Conservation (phyloP, 257 asterid genomes). For the Primulina huaijiensis region DNA sequence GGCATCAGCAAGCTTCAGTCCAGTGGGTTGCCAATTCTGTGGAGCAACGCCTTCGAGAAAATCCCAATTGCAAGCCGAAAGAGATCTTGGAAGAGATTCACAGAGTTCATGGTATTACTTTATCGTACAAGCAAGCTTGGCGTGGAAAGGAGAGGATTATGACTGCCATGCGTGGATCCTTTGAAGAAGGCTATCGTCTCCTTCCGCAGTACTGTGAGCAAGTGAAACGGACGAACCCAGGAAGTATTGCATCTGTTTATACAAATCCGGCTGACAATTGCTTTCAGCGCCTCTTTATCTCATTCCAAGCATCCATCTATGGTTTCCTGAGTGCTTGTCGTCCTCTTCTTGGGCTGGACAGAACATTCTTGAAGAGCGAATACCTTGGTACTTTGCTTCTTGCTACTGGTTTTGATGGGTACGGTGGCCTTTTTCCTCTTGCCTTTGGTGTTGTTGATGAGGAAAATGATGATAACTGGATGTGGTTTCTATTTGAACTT, state of each 20-base stretch:
- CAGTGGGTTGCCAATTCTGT: slow-evolving; percentile 97
- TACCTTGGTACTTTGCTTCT: slow-evolving; percentile 84
- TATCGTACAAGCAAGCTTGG: slow-evolving; percentile 98
- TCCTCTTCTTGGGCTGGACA: slow-evolving; percentile 87
- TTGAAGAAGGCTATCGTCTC: slow-evolving; percentile 91
- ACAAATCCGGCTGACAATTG: slow-evolving; percentile 63
- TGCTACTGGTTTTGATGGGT: slow-evolving; percentile 95
- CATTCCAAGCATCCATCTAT: slow-evolving; percentile 84
- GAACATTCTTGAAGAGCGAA: slow-evolving; percentile 81
- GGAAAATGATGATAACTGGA: slow-evolving; percentile 91
- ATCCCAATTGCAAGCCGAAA: slow-evolving; percentile 88
- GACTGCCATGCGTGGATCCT: slow-evolving; percentile 94
- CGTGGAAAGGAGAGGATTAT: slow-evolving; percentile 93
- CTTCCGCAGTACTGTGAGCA: slow-evolving; percentile 93
- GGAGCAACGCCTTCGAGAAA: slow-evolving; percentile 78
- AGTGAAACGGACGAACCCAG: slow-evolving; percentile 79
- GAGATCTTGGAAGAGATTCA: slow-evolving; percentile 95
- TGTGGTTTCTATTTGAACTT: slow-evolving; percentile 98
- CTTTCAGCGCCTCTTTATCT: slow-evolving; percentile 83
- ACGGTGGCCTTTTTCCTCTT: slow-evolving; percentile 82
- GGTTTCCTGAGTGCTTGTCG: slow-evolving; percentile 92
- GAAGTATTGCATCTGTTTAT: slow-evolving; percentile 84
- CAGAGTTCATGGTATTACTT: slow-evolving; percentile 71
- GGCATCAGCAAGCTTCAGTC: slow-evolving; percentile 98
- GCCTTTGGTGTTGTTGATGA: slow-evolving; percentile 96